Evolutionary conservation across 768 basidiomycete genomes (phyloP).

Genomic region (Lentinula edodes): DNA sequence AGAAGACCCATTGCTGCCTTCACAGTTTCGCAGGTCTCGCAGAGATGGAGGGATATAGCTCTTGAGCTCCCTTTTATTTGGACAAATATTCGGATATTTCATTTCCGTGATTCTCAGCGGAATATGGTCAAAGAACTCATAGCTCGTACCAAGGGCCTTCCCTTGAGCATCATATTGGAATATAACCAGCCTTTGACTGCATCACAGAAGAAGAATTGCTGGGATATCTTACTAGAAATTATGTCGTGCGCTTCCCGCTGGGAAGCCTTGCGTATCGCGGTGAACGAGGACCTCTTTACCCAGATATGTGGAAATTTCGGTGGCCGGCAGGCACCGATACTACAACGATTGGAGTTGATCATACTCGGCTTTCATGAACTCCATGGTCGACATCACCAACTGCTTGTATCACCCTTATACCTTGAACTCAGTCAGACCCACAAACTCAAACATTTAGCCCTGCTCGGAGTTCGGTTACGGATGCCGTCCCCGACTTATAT

Average conservation of each 20-base stretch:
- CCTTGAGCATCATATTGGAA: not conserved
- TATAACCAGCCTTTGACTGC: not conserved
- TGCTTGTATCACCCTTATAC: not conserved
- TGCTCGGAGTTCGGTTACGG: not conserved
- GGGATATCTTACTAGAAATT: not conserved
- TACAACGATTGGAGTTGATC: not conserved
- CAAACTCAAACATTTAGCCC: not conserved
- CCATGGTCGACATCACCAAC: not conserved
- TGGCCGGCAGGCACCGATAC: not conserved
- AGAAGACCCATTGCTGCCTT: not conserved
- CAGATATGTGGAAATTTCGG: not conserved
- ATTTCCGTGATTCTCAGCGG: not conserved
- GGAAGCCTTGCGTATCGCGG: not conserved
- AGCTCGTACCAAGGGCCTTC: not conserved
- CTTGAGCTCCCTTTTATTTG: not conserved
- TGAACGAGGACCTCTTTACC: not conserved
- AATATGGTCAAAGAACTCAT: not conserved
- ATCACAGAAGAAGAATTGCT: not conserved
- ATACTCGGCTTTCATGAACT: not conserved
- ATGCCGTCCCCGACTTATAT: not conserved
- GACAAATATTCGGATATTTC: slow-evolving; percentile 3
- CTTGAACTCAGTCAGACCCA: not conserved
- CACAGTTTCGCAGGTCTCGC: slow-evolving; percentile 1
- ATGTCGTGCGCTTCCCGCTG: not conserved
- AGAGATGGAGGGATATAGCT: slow-evolving; percentile 5